Percentiles rank a stretch among this genome's conserved stretches.
Conservation (phyloP, 768 basidiomycete species). For the Mycena galericulata region DNA sequence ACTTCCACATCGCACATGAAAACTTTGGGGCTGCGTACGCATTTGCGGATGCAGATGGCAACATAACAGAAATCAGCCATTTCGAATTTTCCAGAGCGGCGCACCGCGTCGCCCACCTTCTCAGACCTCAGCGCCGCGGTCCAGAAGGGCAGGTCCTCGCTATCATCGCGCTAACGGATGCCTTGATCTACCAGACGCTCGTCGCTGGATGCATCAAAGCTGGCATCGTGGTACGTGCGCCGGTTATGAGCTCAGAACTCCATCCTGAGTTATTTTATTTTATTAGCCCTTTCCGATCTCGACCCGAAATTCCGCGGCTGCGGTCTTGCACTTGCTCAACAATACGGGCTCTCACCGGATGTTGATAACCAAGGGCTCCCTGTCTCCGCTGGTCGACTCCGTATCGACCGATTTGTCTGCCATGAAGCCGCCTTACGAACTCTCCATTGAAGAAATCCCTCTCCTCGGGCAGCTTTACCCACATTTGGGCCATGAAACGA, state of each 20-base stretch:
- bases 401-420: background rate
- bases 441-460: constrained; percentile 51
- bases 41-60: constrained; percentile 40
- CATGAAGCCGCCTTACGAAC: constrained; percentile 14
- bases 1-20: constrained; percentile 13
- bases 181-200: constrained; percentile 51
- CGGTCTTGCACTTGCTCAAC: constrained; percentile 49
- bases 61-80: constrained; percentile 47
- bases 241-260: background rate
- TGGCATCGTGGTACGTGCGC: constrained; percentile 47
- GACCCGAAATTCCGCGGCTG: constrained; percentile 52
- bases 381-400: background rate
- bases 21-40: constrained; percentile 15
- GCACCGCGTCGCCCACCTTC: constrained; percentile 53
- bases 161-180: constrained; percentile 47
- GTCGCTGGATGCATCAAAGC: constrained; percentile 52
- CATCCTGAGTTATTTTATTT: background rate
- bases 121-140: constrained; percentile 48
- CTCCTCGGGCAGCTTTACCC: constrained; percentile 51
- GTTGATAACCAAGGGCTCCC: constrained; percentile 17
- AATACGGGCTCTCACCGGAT: constrained; percentile 39
- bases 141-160: constrained; percentile 49
- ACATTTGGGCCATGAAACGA: constrained; percentile 50
- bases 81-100: constrained; percentile 58
- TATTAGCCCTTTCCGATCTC: constrained; percentile 56